These are phyloP conservation scores for Colletotrichum magnum DNA, from an alignment of 2,329 filamentous ascomycete species.

Conservation along the genomic window DNA sequence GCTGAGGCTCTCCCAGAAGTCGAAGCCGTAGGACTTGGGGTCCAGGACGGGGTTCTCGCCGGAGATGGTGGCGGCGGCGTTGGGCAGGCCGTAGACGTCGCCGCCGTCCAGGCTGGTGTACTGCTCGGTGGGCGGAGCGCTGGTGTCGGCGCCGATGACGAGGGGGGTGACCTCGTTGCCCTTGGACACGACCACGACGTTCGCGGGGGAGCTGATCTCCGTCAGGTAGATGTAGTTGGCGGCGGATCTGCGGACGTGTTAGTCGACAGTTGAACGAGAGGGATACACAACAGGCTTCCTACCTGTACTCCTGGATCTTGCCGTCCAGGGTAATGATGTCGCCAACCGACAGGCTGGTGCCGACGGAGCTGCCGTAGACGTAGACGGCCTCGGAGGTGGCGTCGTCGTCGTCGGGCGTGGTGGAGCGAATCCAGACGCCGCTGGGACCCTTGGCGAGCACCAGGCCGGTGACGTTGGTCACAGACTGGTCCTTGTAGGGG, in stretches of 20 bases:
- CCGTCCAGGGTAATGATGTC: slow-evolving; percentile 74
- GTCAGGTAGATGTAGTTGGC: slow-evolving; percentile 74
- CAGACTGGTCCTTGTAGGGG: slow-evolving; percentile 67
- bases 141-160: slow-evolving; percentile 71
- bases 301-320: slow-evolving; percentile 70
- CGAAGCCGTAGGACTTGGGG: slow-evolving; percentile 74
- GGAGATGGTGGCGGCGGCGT: slow-evolving; percentile 71
- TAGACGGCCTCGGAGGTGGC: slow-evolving; percentile 77
- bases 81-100: slow-evolving; percentile 75
- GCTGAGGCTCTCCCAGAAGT: slow-evolving; percentile 80
- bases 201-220: slow-evolving; percentile 70
- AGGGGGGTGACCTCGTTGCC: slow-evolving; percentile 69
- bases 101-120: slow-evolving; percentile 75
- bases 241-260: slow-evolving; percentile 57
- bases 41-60: slow-evolving; percentile 72
- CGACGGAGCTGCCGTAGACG: slow-evolving; percentile 69
- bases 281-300: slow-evolving; percentile 44
- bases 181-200: slow-evolving; percentile 67
- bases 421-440: slow-evolving; percentile 76
- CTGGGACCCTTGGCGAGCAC: slow-evolving; percentile 74
- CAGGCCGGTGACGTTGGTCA: slow-evolving; percentile 73
- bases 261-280: slow-evolving; percentile 5
- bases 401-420: slow-evolving; percentile 66
- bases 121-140: slow-evolving; percentile 71
- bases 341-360: slow-evolving; percentile 69